These are phyloP conservation scores for Cucumis hystrix DNA, from an alignment of 306 rosid species.

Conservation along the genomic window DNA sequence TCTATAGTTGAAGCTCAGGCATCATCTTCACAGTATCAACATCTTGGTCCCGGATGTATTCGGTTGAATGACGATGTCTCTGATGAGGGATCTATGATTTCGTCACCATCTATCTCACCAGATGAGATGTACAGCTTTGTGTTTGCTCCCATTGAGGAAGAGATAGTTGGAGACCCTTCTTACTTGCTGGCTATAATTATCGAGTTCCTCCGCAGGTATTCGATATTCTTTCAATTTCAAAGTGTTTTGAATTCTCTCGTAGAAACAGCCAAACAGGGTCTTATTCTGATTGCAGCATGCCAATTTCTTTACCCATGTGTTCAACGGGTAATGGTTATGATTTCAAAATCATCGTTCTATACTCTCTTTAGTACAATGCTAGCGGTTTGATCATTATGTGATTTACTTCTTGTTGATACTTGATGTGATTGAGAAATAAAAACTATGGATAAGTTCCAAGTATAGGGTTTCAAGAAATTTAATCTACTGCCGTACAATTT, in stretches of 20 bases:
- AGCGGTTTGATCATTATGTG: not conserved
- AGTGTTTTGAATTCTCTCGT: not conserved
- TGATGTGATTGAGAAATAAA: not conserved
- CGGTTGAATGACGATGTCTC: conserved; percentile 16
- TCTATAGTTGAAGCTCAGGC: conserved; percentile 20
- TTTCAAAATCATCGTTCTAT: not conserved
- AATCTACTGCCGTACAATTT: not conserved
- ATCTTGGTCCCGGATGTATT: conserved; percentile 14
- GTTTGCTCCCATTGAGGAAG: conserved; percentile 79
- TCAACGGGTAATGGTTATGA: not conserved
- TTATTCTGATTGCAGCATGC: not conserved
- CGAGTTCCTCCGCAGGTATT: conserved; percentile 81
- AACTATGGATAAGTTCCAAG: not conserved
- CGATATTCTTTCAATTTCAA: not conserved
- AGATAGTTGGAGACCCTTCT: conserved; percentile 82
- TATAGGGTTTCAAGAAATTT: not conserved
- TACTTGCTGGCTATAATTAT: conserved; percentile 75
- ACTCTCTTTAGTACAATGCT: not conserved
- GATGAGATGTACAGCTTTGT: conserved; percentile 83
- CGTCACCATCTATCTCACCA: conserved; percentile 83
- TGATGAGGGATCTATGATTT: conserved; percentile 61
- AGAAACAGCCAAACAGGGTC: not conserved
- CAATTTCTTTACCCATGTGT: not conserved
- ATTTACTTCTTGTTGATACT: not conserved
- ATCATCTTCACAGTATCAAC: conserved; percentile 32